phyloP scores from a whole-genome alignment of 2,329 filamentous ascomycete genomes.

The Knufia fluminis region DNA sequence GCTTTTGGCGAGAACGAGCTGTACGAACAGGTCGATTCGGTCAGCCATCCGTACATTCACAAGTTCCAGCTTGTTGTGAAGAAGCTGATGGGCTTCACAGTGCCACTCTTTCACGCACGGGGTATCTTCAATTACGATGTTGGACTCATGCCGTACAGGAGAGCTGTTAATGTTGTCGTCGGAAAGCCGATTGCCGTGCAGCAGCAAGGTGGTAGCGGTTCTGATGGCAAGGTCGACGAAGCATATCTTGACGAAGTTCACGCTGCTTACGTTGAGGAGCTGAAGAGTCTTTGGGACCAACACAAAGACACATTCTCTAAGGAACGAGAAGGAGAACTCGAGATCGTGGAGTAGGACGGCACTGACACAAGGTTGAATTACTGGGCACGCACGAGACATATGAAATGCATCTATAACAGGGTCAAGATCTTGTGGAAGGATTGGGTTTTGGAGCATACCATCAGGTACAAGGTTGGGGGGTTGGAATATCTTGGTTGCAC shows the following conservation, averaged over 20 bases:
- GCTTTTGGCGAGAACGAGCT: conserved; percentile 93
- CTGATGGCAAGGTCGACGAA: conserved; percentile 56
- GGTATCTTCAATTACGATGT: conserved; percentile 98
- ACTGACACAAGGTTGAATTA: background rate
- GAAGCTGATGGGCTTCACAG: conserved; percentile 79
- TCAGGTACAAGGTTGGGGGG: background rate
- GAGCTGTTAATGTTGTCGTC: conserved; percentile 80
- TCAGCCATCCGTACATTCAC: conserved; percentile 69
- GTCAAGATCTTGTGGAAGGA: background rate
- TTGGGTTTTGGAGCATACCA: background rate
- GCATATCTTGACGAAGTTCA: conserved; percentile 75
- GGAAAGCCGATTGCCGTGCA: conserved; percentile 69
- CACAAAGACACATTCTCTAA: conserved; percentile 39
- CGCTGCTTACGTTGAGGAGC: conserved; percentile 60
- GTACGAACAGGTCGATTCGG: conserved; percentile 78
- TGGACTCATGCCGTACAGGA: conserved; percentile 86
- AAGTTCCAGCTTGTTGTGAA: conserved; percentile 76
- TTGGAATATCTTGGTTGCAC: background rate
- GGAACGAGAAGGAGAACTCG: conserved; percentile 35
- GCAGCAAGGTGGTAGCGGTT: conserved; percentile 42
- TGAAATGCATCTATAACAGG: background rate
- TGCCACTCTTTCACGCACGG: conserved; percentile 80
- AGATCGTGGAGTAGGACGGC: conserved; percentile 31
- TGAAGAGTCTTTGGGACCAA: conserved; percentile 38
- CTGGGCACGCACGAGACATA: background rate